A percentile compares a stretch with the other conserved stretches of the same genome.
These are phyloP conservation scores for Paradendryphiella salina DNA, from an alignment of 2,329 filamentous ascomycete species.

Conservation along the genomic window DNA sequence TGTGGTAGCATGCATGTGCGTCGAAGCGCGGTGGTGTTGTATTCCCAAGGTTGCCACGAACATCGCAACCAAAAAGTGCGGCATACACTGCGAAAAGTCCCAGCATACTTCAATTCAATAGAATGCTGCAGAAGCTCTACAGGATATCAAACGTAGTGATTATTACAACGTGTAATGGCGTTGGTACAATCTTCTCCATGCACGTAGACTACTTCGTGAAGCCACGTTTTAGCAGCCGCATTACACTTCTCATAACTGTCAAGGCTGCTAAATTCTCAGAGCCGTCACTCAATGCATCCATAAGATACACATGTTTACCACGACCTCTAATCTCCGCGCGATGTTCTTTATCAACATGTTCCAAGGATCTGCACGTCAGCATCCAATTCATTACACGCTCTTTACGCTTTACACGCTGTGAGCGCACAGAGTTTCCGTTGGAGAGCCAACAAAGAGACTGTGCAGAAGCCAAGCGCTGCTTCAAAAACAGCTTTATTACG, in stretches of 20 bases:
- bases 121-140: background rate
- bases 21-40: background rate
- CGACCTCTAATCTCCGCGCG: background rate
- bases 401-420: conserved; percentile 27
- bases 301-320: background rate
- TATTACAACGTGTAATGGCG: too few relatives aligned
- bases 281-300: too few relatives aligned
- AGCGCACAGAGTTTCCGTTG: conserved; percentile 11
- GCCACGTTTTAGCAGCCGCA: too few relatives aligned
- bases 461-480: background rate
- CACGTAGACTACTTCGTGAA: too few relatives aligned
- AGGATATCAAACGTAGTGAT: too few relatives aligned
- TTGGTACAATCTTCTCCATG: too few relatives aligned
- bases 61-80: background rate
- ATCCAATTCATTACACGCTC: conserved; percentile 17
- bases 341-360: background rate
- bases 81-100: background rate
- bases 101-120: background rate
- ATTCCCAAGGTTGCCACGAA: background rate
- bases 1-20: background rate
- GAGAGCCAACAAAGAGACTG: background rate
- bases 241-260: too few relatives aligned
- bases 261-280: too few relatives aligned
- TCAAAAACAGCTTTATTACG: background rate
- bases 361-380: background rate